Evolutionary conservation across 495 filamentous ascomycete genomes (phyloP).

Genomic region (Xylaria flabelliformis): DNA sequence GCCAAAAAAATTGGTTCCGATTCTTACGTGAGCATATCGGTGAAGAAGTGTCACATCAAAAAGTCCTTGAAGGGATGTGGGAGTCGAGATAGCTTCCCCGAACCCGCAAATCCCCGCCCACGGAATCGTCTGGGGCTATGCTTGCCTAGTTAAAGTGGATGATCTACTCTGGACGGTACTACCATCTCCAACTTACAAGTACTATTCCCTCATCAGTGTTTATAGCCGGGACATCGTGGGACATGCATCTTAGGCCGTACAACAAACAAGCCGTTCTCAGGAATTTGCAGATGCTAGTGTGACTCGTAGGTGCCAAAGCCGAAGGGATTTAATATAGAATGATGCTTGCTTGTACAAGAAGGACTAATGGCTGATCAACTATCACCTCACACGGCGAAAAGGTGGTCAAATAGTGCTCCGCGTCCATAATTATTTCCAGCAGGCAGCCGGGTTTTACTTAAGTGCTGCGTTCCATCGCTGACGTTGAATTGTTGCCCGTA

Average conservation of each 20-base stretch:
- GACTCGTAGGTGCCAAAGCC: conserved; percentile 7
- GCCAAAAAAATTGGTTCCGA: conserved; percentile 25
- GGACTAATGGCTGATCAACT: not conserved
- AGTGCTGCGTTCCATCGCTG: conserved; percentile 23
- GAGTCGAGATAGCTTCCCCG: conserved; percentile 20
- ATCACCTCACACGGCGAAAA: not conserved
- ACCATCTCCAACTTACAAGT: not conserved
- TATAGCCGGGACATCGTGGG: not conserved
- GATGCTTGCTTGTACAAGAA: not conserved
- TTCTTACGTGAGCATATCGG: conserved; percentile 36
- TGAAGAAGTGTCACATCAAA: conserved; percentile 18
- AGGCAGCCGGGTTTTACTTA: conserved; percentile 18
- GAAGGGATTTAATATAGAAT: not conserved
- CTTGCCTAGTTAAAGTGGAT: conserved; percentile 21
- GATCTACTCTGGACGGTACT: conserved; percentile 3
- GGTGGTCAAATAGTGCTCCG: not conserved
- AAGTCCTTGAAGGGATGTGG: conserved; percentile 8
- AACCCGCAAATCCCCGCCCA: conserved; percentile 16
- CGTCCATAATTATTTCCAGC: not conserved
- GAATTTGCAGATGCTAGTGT: conserved; percentile 2
- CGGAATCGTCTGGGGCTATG: conserved; percentile 14
- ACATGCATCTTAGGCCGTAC: conserved; percentile 15
- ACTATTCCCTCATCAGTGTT: conserved; percentile 10
- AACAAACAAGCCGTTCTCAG: conserved; percentile 7
- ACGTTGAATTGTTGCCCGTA: conserved; percentile 20